Evolutionary conservation across 169 alveolate species (phyloP).

Genomic region (Eimeria tenella): DNA sequence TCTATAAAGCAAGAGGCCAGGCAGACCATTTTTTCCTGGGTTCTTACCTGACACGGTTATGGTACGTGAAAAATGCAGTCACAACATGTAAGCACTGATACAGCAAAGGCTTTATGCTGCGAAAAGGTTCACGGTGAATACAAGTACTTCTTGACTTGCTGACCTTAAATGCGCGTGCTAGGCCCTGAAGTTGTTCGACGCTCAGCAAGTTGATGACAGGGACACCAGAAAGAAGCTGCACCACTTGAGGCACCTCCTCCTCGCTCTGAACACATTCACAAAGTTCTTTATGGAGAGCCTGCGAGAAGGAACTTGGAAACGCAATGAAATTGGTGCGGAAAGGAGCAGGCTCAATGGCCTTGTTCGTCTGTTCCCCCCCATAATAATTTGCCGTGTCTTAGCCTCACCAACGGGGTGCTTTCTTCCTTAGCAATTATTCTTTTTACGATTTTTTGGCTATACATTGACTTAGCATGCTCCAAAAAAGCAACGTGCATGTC

Average conservation of each 20-base stretch:
- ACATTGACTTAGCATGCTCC: slow-evolving; percentile 67
- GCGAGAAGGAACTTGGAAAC: no score
- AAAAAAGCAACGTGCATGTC: slow-evolving; percentile 49
- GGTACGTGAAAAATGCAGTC: no score
- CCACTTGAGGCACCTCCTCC: slow-evolving; percentile 51
- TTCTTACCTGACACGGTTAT: no score
- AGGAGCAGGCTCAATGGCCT: no score
- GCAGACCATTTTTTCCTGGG: no score
- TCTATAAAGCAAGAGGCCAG: no score
- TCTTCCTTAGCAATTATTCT: slow-evolving; percentile 28
- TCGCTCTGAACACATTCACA: slow-evolving; percentile 41
- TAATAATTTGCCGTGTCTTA: not conserved
- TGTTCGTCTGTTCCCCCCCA: no score
- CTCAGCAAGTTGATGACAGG: slow-evolving; percentile 74
- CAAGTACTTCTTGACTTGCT: not conserved
- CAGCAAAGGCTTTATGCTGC: no score
- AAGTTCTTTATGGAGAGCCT: not conserved
- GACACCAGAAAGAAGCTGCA: slow-evolving; percentile 64
- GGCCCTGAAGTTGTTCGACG: slow-evolving; percentile 23
- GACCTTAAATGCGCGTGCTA: slow-evolving; percentile 74
- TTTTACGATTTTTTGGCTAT: slow-evolving; percentile 57
- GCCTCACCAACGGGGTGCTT: slow-evolving; percentile 37
- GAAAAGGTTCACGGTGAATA: no score
- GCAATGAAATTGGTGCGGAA: no score
- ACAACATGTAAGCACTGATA: no score